Conservation (phyloP, 768 basidiomycete species). For the Russula emetica region DNA sequence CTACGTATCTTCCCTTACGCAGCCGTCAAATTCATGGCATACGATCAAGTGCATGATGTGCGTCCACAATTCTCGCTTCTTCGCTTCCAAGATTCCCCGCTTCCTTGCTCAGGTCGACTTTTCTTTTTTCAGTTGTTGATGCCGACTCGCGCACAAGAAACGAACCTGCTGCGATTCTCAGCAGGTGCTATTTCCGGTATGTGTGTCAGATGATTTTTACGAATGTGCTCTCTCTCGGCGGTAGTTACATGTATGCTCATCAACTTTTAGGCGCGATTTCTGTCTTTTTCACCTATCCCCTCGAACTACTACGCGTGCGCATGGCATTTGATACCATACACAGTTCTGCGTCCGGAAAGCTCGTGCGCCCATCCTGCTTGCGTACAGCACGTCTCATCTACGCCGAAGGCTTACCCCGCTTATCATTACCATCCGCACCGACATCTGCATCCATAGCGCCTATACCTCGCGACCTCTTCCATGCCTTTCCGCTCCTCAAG, state of each 20-base stretch:
- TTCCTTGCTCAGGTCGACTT: neutral
- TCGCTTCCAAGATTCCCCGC: neutral
- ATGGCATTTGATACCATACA: conserved; percentile 78
- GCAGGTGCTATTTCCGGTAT: conserved; percentile 86
- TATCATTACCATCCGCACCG: neutral
- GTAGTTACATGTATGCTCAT: neutral
- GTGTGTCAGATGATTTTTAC: conserved; percentile 25
- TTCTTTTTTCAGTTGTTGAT: conserved; percentile 61
- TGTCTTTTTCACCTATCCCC: conserved; percentile 89
- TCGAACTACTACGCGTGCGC: conserved; percentile 92
- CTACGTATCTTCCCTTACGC: conserved; percentile 96
- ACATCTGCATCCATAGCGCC: conserved; percentile 30
- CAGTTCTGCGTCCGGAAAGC: conserved; percentile 17
- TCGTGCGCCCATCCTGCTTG: conserved; percentile 45
- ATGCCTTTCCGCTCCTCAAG: conserved; percentile 71
- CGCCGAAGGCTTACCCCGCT: conserved; percentile 47
- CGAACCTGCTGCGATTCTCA: conserved; percentile 71
- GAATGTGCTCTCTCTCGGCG: neutral
- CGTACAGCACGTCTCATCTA: conserved; percentile 64
- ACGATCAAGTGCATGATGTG: conserved; percentile 82
- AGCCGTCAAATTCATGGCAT: conserved; percentile 94
- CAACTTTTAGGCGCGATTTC: conserved; percentile 60
- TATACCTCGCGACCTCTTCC: conserved; percentile 39
- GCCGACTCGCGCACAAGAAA: conserved; percentile 75
- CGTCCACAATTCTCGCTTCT: conserved; percentile 28